Conservation (phyloP, 768 basidiomycete species). For the Terana coerulea region DNA sequence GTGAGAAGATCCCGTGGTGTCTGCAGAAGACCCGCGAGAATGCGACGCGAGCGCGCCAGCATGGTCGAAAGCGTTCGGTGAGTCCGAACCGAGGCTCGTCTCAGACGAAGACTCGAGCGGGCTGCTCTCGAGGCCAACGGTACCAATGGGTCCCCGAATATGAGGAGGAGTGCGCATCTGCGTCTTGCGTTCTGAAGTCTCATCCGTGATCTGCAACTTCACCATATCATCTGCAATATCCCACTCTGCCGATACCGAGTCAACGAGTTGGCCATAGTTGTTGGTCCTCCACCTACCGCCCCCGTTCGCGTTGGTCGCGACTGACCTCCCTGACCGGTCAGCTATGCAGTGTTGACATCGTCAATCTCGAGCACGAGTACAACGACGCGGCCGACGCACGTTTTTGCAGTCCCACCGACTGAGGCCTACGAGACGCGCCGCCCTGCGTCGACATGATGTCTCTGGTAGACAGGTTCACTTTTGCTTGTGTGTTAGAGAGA, state of each 20-base stretch:
- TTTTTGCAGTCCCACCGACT: conserved; percentile 20
- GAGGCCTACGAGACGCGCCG: conserved; percentile 20
- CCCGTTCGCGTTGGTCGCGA: conserved; percentile 32
- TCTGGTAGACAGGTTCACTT: conserved; percentile 18
- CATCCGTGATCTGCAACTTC: conserved; percentile 63
- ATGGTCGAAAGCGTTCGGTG: conserved; percentile 66
- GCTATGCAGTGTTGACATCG: conserved; percentile 16
- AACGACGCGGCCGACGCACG: conserved; percentile 13
- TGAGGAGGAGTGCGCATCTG: conserved; percentile 68
- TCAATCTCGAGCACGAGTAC: conserved; percentile 9
- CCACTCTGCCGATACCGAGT: conserved; percentile 60
- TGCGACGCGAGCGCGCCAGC: conserved; percentile 58
- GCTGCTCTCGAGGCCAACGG: conserved; percentile 62
- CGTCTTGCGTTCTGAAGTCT: conserved; percentile 43
- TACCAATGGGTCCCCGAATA: conserved; percentile 50
- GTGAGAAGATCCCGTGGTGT: conserved; percentile 63
- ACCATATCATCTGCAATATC: conserved; percentile 71
- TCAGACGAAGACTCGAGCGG: conserved; percentile 71
- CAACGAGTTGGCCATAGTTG: conserved; percentile 58
- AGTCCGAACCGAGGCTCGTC: conserved; percentile 62
- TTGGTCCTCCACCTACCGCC: conserved; percentile 63
- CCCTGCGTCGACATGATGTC: conserved; percentile 22
- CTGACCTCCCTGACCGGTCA: conserved; percentile 37
- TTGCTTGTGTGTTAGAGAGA: conserved; percentile 31
- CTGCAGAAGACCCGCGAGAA: conserved; percentile 81